A percentile compares a stretch with the other conserved stretches of the same genome.
Conservation (phyloP, 495 filamentous ascomycete genomes). For the Hyphodiscus hymeniophilus region DNA sequence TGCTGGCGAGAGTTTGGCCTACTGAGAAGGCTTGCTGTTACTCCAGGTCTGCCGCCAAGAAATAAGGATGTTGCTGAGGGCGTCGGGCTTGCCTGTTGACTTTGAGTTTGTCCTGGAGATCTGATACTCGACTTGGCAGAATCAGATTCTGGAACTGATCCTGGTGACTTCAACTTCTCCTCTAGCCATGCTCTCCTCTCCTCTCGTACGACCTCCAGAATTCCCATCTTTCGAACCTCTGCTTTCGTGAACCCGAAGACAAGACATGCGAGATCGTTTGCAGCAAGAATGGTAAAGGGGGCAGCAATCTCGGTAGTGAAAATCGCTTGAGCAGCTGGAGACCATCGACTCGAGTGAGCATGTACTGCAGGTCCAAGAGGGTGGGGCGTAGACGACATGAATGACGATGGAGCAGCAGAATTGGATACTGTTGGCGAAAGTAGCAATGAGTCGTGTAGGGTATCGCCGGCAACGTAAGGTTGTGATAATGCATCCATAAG, state of each 20-base stretch:
- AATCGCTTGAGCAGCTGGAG: slow-evolving; percentile 87
- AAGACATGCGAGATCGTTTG: slow-evolving; percentile 95
- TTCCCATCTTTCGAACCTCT: slow-evolving; percentile 90
- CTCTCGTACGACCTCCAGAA: slow-evolving; percentile 85
- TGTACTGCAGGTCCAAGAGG: slow-evolving; percentile 46
- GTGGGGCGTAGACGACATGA: slow-evolving; percentile 24
- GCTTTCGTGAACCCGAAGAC: slow-evolving; percentile 92
- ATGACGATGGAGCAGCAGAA: slow-evolving; percentile 26
- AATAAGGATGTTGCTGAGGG: slow-evolving; percentile 40
- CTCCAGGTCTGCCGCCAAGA: slow-evolving; percentile 57
- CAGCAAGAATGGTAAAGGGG: slow-evolving; percentile 92
- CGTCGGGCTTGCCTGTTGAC: slow-evolving; percentile 34
- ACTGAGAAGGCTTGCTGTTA: slow-evolving; percentile 78
- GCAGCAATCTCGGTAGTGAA: slow-evolving; percentile 84
- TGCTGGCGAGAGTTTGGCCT: slow-evolving; percentile 74
- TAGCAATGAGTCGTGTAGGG: slow-evolving; percentile 34
- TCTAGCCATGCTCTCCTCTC: slow-evolving; percentile 87
- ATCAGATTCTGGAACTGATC: slow-evolving; percentile 26
- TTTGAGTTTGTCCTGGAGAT: slow-evolving; percentile 31
- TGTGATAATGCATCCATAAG: slow-evolving; percentile 84
- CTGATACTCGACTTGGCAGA: slow-evolving; percentile 34
- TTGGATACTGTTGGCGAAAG: slow-evolving; percentile 36
- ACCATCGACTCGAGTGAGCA: slow-evolving; percentile 82
- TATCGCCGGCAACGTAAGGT: slow-evolving; percentile 56
- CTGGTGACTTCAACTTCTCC: slow-evolving; percentile 57